These are phyloP conservation scores for Phialophora verrucosa DNA, from an alignment of 2,329 filamentous ascomycete genomes.

Conservation along the genomic window DNA sequence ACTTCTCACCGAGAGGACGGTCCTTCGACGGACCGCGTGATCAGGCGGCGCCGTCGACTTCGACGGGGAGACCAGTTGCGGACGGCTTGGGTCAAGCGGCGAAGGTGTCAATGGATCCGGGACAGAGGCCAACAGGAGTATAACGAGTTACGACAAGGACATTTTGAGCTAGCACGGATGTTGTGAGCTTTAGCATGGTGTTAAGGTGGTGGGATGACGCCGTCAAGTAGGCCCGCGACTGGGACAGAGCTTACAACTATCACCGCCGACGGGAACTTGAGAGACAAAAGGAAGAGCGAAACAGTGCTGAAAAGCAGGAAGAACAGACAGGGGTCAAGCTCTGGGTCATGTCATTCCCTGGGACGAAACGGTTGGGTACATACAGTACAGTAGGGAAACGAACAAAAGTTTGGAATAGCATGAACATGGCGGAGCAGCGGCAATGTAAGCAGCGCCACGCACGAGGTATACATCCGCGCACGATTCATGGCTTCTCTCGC, in stretches of 20 bases:
- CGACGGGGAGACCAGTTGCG: conserved; percentile 20
- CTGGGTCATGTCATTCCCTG: not conserved
- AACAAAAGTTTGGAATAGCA: conserved; percentile 1
- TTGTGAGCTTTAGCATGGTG: not conserved
- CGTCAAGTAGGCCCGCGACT: not conserved
- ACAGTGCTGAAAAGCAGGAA: not conserved
- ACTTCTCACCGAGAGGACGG: conserved; percentile 34
- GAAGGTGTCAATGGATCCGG: conserved; percentile 11
- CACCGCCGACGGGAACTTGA: not conserved
- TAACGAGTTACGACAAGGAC: not conserved
- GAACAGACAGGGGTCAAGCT: not conserved
- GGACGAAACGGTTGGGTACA: not conserved
- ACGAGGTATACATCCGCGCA: not conserved
- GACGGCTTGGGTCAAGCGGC: conserved; percentile 14
- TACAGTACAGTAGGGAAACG: not conserved
- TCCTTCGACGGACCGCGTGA: conserved; percentile 37
- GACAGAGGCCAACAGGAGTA: conserved; percentile 10
- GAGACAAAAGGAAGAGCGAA: not conserved
- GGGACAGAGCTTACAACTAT: not conserved
- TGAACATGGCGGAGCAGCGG: not conserved
- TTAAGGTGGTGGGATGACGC: not conserved
- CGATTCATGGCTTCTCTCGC: not conserved
- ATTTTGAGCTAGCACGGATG: not conserved
- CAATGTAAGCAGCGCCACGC: not conserved
- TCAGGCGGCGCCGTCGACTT: conserved; percentile 23